These are phyloP conservation scores for Boletus rubescentipes DNA, from an alignment of 768 basidiomycete species.

Conservation along the genomic window DNA sequence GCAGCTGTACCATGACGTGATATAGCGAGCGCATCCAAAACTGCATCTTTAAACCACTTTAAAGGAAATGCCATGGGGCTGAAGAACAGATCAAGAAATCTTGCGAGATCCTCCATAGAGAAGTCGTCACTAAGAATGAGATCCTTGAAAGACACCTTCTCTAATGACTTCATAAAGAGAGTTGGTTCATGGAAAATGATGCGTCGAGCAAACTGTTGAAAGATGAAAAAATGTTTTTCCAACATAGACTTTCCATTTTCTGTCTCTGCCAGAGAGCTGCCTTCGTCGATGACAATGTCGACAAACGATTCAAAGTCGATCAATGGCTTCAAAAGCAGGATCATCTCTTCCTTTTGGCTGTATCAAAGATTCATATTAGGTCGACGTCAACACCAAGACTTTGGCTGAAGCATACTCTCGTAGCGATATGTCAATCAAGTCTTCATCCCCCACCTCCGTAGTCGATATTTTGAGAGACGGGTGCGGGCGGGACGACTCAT, in stretches of 20 bases:
- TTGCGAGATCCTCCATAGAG: slow-evolving; percentile 19
- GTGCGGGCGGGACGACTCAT: background rate
- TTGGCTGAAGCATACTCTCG: slow-evolving; percentile 5
- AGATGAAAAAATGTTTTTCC: background rate
- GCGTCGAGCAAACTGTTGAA: slow-evolving; percentile 29
- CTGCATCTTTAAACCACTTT: slow-evolving; percentile 29
- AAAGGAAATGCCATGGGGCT: slow-evolving; percentile 15
- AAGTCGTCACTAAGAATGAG: slow-evolving; percentile 34
- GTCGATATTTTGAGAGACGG: background rate
- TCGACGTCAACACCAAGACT: background rate
- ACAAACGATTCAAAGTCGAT: slow-evolving; percentile 5
- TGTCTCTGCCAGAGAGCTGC: background rate
- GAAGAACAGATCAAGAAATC: slow-evolving; percentile 7
- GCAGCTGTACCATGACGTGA: slow-evolving; percentile 7
- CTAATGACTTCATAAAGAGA: slow-evolving; percentile 29
- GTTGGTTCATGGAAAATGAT: slow-evolving; percentile 30
- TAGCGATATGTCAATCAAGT: slow-evolving; percentile 15
- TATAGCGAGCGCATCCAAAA: slow-evolving; percentile 23
- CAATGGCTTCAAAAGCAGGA: background rate
- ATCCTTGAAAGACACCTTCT: slow-evolving; percentile 34
- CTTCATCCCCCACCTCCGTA: slow-evolving; percentile 9
- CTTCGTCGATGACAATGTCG: background rate
- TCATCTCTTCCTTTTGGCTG: slow-evolving; percentile 8
- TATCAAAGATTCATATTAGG: background rate
- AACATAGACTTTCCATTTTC: background rate